Evolutionary conservation across 108 stramenopile species (phyloP).

Genomic region (Nitzschia inconspicua): DNA sequence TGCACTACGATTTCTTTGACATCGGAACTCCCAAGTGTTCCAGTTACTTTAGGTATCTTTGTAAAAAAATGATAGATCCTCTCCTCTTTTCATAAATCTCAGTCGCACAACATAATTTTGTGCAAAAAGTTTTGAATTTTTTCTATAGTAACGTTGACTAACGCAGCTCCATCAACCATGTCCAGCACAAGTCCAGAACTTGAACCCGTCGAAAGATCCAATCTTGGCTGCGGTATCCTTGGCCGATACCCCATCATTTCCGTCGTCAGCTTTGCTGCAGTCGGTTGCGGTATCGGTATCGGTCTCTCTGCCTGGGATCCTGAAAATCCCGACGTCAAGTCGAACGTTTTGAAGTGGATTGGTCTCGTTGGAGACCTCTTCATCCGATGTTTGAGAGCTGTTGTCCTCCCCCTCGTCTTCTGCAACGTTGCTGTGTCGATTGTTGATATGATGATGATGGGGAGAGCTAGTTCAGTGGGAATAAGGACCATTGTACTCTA

Average conservation of each 20-base stretch:
- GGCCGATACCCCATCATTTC: constrained; percentile 21
- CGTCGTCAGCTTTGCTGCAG: constrained; percentile 14
- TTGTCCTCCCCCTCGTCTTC: constrained; percentile 42
- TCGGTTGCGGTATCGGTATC: constrained; percentile 31
- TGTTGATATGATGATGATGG: constrained; percentile 38
- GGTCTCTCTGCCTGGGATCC: constrained; percentile 29
- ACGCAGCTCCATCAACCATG: too few relatives aligned
- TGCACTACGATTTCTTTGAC: too few relatives aligned
- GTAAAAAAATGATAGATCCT: too few relatives aligned
- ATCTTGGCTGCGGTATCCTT: constrained; percentile 18
- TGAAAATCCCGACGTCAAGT: constrained; percentile 22
- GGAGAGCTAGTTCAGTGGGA: constrained; percentile 10
- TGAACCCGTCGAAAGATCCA: too few relatives aligned
- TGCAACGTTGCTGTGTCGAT: constrained; percentile 26
- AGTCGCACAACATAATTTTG: too few relatives aligned
- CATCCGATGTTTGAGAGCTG: constrained; percentile 40
- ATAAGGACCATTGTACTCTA: constrained; percentile 18
- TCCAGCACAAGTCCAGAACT: too few relatives aligned
- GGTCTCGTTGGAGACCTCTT: constrained; percentile 43
- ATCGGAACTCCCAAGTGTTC: too few relatives aligned
- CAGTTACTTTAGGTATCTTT: too few relatives aligned
- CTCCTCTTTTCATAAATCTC: too few relatives aligned
- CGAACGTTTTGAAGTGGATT: constrained; percentile 24
- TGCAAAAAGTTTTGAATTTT: too few relatives aligned
- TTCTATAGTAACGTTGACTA: too few relatives aligned